These are phyloP conservation scores for Phoma herbarum DNA, from an alignment of 2,329 filamentous ascomycete genomes.

Conservation along the genomic window DNA sequence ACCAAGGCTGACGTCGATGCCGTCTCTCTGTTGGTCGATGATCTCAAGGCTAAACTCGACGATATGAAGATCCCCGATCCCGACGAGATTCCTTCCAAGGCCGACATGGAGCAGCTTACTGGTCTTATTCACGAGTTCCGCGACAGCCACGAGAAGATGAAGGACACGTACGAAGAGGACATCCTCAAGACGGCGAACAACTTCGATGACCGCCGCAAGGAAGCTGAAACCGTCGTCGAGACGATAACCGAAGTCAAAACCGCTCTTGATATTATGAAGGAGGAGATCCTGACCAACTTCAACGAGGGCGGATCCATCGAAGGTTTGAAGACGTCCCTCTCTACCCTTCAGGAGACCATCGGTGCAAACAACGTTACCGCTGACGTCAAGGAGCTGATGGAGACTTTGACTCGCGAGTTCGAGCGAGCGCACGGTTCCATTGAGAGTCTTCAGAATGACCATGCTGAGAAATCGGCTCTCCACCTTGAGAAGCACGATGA, in stretches of 20 bases:
- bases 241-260: slow-evolving; percentile 80
- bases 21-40: slow-evolving; percentile 81
- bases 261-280: slow-evolving; percentile 80
- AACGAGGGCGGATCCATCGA: slow-evolving; percentile 74
- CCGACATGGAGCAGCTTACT: slow-evolving; percentile 74
- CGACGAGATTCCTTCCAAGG: slow-evolving; percentile 75
- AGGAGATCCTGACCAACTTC: slow-evolving; percentile 77
- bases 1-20: slow-evolving; percentile 84
- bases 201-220: slow-evolving; percentile 83
- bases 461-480: slow-evolving; percentile 67
- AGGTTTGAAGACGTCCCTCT: slow-evolving; percentile 66
- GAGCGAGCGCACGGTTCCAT: slow-evolving; percentile 84
- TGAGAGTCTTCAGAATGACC: slow-evolving; percentile 81
- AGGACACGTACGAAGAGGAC: slow-evolving; percentile 76
- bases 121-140: slow-evolving; percentile 61
- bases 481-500: slow-evolving; percentile 68
- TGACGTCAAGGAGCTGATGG: slow-evolving; percentile 69
- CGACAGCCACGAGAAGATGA: slow-evolving; percentile 71
- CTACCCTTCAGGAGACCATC: slow-evolving; percentile 75
- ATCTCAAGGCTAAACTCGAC: slow-evolving; percentile 81
- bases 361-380: slow-evolving; percentile 56
- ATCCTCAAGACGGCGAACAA: slow-evolving; percentile 79
- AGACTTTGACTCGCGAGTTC: slow-evolving; percentile 83
- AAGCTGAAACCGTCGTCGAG: slow-evolving; percentile 80
- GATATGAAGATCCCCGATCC: slow-evolving; percentile 76